Base-by-base conservation (phyloP, 2,329 filamentous ascomycete genomes). In the Xenosphaeropsis pyriputrescens region DNA sequence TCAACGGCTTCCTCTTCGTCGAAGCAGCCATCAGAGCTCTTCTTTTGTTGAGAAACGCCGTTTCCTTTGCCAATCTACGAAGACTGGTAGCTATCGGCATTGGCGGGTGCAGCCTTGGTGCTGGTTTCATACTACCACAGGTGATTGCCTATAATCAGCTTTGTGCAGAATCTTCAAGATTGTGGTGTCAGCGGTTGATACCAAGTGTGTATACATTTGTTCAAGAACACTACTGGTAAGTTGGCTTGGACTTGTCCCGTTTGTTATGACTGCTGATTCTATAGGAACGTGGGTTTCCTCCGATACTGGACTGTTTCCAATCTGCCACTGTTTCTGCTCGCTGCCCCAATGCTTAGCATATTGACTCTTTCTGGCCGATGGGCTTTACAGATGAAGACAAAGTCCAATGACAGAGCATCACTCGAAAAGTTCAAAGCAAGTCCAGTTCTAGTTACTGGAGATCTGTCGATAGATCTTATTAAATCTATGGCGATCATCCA, bases 131-230 rank as follows among this genome's bases (percentile, higher is more conserved):
- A 6, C 49, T 75, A 0, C 89, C 91, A 6, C 91, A 98, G 54
- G 63, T 68, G 35, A 48, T 81, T 29, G 88, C 88, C 2, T 95
- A 85, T 57, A 55, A 57, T 36, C 68, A 73, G 31, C 95, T 79
- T 56, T 94, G 85, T 50, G 40, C 43, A 18, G 45, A 52, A 14
- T 50, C 52, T 32, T 48, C 48, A 6, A 64, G 83, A 40, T 71
- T 75, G 4, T 98, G 91, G 91, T 98, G 91, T 56, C 54, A 58
- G 15, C 67, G 63, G 14, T 55, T 60, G n/a, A 45, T 88, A 11
- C 91, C 91, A 4, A 93, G 85, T 55, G 88, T 98, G 42, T 96
- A 93, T 59, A 70, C 75, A 0, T 96, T 82, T 65, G 89, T 96
- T 2, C 91, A 98, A 55, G 67, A 68, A 34, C 67, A 83, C 50